Evolutionary conservation across 306 rosid species (phyloP).

Genomic region (Mimosa pudica): DNA sequence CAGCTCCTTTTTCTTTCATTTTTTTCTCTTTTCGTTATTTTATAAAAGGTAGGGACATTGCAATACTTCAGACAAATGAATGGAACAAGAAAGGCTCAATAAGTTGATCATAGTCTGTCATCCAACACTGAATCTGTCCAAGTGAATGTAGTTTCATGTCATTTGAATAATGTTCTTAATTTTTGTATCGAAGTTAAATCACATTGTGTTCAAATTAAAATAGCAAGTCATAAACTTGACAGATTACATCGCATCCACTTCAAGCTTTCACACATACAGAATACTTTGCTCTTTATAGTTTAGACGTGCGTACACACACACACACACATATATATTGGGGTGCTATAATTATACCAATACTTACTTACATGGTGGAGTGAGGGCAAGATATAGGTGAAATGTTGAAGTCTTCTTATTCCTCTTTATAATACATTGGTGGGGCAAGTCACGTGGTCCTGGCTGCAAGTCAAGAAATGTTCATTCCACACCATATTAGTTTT

Average conservation of each 20-base stretch:
- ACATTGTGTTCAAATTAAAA: constrained; percentile 12
- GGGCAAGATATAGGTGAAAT: constrained; percentile 82
- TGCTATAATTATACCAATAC: constrained; percentile 27
- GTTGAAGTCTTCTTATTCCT: constrained; percentile 87
- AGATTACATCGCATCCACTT: constrained; percentile 1
- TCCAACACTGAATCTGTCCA: constrained; percentile 35
- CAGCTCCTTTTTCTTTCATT: background rate
- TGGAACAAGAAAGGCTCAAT: constrained; percentile 20
- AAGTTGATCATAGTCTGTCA: constrained; percentile 33
- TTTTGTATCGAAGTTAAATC: constrained; percentile 8
- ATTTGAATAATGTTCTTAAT: constrained; percentile 16
- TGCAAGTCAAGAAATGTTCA: constrained; percentile 54
- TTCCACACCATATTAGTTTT: constrained; percentile 29
- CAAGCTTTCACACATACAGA: constrained; percentile 22
- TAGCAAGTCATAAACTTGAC: background rate
- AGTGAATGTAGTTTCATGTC: constrained; percentile 13
- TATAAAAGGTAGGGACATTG: background rate
- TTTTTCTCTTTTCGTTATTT: background rate
- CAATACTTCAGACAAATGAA: constrained; percentile 7
- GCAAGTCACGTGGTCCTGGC: constrained; percentile 80
- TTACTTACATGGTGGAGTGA: constrained; percentile 77
- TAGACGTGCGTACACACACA: no score
- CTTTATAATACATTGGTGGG: constrained; percentile 88
- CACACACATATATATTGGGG: no score
- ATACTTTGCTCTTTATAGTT: background rate